Evolutionary conservation across 78 protist species (phyloP).

Genomic region (Polysphondylium violaceum): DNA sequence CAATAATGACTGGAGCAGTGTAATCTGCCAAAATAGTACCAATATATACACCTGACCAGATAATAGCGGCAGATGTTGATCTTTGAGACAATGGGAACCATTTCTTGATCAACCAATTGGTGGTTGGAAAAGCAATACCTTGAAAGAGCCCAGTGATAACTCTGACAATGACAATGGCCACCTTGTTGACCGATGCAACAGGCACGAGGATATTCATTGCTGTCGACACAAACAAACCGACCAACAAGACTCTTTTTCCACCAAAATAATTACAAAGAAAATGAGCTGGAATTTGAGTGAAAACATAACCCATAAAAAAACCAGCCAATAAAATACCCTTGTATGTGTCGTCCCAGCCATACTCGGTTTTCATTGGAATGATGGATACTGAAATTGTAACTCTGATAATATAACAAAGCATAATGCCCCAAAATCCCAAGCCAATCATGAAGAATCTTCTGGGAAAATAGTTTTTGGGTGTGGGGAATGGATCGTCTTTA

Average conservation of each 20-base stretch:
- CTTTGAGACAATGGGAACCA: conserved; percentile 49
- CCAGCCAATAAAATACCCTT: conserved; percentile 40
- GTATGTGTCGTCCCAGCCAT: conserved; percentile 1
- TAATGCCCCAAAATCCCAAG: not conserved
- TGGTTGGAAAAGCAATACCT: conserved; percentile 56
- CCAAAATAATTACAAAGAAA: conserved; percentile 50
- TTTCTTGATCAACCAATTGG: conserved; percentile 66
- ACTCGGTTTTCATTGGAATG: conserved; percentile 32
- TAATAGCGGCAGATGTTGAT: conserved; percentile 15
- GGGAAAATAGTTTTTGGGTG: conserved; percentile 58
- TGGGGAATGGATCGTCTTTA: too few relatives aligned
- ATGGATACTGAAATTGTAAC: conserved; percentile 24
- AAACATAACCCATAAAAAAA: conserved; percentile 62
- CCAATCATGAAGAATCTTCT: conserved; percentile 24
- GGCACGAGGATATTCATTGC: conserved; percentile 23
- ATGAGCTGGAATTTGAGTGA: conserved; percentile 40
- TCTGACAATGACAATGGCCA: conserved; percentile 22
- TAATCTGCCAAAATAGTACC: conserved; percentile 56
- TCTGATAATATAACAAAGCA: conserved; percentile 28
- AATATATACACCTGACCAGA: conserved; percentile 56
- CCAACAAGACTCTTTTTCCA: conserved; percentile 43
- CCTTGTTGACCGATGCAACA: conserved; percentile 13
- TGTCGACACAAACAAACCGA: conserved; percentile 28
- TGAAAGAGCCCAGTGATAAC: conserved; percentile 39
- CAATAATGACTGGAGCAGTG: conserved; percentile 14